A percentile compares a stretch with the other conserved stretches of the same genome.
These are phyloP conservation scores for Tolypocladium tropicale DNA, from an alignment of 2,329 filamentous ascomycete genomes.

Conservation along the genomic window DNA sequence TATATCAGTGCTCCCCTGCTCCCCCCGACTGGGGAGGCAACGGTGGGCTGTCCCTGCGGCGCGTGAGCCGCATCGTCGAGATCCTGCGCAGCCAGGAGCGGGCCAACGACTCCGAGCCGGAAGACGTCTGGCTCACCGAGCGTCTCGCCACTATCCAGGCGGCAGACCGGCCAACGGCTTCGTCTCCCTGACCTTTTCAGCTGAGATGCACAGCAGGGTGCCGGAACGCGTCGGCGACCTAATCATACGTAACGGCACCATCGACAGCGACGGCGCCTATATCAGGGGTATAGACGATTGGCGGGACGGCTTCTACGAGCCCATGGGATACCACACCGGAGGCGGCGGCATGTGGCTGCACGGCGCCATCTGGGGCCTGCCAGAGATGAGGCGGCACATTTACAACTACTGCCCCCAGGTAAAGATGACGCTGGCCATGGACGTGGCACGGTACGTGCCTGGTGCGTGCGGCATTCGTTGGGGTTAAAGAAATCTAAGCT, in stretches of 20 bases:
- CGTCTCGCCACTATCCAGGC: conserved; percentile 37
- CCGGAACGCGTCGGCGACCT: conserved; percentile 9
- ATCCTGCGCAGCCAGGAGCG: conserved; percentile 38
- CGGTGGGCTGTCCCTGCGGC: conserved; percentile 40
- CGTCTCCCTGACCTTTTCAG: conserved; percentile 36
- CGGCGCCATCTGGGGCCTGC: conserved; percentile 36
- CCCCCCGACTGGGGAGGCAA: conserved; percentile 39
- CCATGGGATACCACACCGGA: conserved; percentile 49
- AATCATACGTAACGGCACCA: conserved; percentile 15
- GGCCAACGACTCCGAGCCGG: conserved; percentile 32
- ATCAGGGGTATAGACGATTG: conserved; percentile 36
- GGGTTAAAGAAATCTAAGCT: neutral
- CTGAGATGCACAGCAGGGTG: conserved; percentile 33
- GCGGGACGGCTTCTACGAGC: conserved; percentile 42
- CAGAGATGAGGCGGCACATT: conserved; percentile 35
- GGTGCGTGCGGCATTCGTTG: conserved; percentile 29
- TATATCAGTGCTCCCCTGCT: conserved; percentile 45
- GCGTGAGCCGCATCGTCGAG: conserved; percentile 42
- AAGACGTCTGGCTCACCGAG: conserved; percentile 47
- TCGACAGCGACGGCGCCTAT: conserved; percentile 9
- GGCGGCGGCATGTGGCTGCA: conserved; percentile 36
- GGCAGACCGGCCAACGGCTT: conserved; percentile 41
- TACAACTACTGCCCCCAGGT: conserved; percentile 49
- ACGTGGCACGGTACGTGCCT: conserved; percentile 38
- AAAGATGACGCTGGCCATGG: conserved; percentile 47